Evolutionary conservation across 768 basidiomycete genomes (phyloP).

Genomic region (Trametes meyenii): DNA sequence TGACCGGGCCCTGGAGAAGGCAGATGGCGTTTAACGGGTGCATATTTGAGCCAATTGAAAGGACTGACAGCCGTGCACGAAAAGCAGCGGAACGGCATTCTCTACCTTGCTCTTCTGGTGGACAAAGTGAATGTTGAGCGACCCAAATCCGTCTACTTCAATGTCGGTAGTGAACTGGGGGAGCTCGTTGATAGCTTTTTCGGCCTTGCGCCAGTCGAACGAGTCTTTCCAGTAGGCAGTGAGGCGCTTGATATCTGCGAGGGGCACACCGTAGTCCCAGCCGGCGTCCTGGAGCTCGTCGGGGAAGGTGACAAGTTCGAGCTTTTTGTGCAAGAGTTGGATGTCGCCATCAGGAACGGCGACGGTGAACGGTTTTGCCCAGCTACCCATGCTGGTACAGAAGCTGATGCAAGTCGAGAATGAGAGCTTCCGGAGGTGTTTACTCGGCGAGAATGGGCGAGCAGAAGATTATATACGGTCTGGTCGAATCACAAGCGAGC

Average conservation of each 20-base stretch:
- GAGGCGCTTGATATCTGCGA: constrained; percentile 51
- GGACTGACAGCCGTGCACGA: constrained; percentile 59
- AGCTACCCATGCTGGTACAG: neutral
- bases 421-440: too few species aligned
- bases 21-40: neutral
- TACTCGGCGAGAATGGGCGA: too few species aligned
- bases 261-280: constrained; percentile 42
- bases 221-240: constrained; percentile 52
- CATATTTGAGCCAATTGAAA: neutral
- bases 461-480: too few species aligned
- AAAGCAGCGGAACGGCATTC: constrained; percentile 60
- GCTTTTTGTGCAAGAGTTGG: constrained; percentile 27
- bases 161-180: constrained; percentile 60
- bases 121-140: constrained; percentile 59
- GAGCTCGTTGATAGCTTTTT: constrained; percentile 53
- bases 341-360: constrained; percentile 28
- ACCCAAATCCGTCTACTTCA: constrained; percentile 48
- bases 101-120: constrained; percentile 49
- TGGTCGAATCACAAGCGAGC: too few species aligned
- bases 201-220: constrained; percentile 59
- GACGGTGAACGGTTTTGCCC: constrained; percentile 28
- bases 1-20: constrained; percentile 56
- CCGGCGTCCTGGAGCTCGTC: constrained; percentile 30
- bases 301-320: constrained; percentile 30
- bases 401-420: too few species aligned